Conservation (phyloP, 768 basidiomycete genomes). For the Flagelloscypha sp. region DNA sequence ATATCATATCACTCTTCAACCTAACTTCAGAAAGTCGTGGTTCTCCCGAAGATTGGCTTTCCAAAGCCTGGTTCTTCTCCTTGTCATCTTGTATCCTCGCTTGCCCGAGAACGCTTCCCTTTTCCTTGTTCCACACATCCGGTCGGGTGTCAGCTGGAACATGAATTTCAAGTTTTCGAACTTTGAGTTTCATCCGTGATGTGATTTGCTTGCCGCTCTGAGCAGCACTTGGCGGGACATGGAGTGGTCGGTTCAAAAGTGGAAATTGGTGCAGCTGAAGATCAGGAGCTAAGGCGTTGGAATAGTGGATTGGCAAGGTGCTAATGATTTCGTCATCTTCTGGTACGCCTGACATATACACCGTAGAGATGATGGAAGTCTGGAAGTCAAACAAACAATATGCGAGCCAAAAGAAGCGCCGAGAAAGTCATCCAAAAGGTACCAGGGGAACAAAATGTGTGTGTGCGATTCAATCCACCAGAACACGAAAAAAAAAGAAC, state of each 20-base stretch:
- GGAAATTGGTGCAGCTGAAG: conserved; percentile 81
- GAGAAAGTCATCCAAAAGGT: too few relatives aligned
- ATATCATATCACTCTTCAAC: conserved; percentile 64
- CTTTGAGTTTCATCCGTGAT: conserved; percentile 60
- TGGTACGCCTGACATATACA: too few relatives aligned
- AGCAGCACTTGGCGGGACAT: conserved; percentile 66
- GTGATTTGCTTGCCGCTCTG: conserved; percentile 68
- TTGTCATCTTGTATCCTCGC: conserved; percentile 68
- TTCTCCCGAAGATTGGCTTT: conserved; percentile 38
- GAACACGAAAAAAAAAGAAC: too few relatives aligned
- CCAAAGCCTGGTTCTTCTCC: conserved; percentile 62
- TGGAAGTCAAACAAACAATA: too few relatives aligned
- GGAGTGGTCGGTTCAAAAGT: conserved; percentile 62
- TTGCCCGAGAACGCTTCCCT: conserved; percentile 53
- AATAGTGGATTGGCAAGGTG: conserved; percentile 65
- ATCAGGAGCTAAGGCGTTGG: conserved; percentile 50
- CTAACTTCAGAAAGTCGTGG: conserved; percentile 63
- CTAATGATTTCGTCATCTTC: conserved; percentile 55
- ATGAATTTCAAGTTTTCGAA: conserved; percentile 64
- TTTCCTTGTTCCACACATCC: conserved; percentile 76
- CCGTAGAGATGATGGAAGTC: too few relatives aligned
- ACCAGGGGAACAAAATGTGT: too few relatives aligned
- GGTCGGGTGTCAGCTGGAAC: conserved; percentile 73
- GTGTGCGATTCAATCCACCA: too few relatives aligned
- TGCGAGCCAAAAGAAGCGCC: too few relatives aligned